Percentiles rank a stretch among this genome's conserved stretches.
These are phyloP conservation scores for Boletus rubroflammeus DNA, from an alignment of 768 basidiomycete genomes.

Conservation along the genomic window DNA sequence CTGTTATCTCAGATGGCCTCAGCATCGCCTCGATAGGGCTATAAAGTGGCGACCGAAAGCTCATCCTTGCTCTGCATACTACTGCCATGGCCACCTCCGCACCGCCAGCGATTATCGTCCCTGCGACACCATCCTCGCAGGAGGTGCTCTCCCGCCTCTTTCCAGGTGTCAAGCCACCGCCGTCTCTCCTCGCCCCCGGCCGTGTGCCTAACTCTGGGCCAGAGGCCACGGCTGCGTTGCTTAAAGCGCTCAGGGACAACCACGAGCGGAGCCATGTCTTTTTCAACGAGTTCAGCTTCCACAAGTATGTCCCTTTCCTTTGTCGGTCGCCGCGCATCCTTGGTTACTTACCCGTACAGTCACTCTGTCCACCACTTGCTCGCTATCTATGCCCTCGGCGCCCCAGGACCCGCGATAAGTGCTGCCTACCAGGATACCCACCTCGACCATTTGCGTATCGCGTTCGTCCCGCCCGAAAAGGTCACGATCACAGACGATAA, in stretches of 20 bases:
- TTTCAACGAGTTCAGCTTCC: conserved; percentile 41
- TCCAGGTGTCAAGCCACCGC: conserved; percentile 27
- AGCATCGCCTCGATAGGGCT: not conserved
- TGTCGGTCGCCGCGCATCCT: not conserved
- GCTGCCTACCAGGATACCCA: conserved; percentile 42
- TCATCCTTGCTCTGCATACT: not conserved
- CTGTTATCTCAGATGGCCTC: not conserved
- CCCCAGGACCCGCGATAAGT: conserved; percentile 36
- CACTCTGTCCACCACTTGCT: conserved; percentile 58
- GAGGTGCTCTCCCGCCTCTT: conserved; percentile 31
- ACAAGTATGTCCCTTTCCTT: conserved; percentile 23
- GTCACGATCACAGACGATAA: conserved; percentile 25
- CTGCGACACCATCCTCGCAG: conserved; percentile 17
- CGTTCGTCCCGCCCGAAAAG: conserved; percentile 27
- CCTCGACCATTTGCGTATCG: conserved; percentile 35
- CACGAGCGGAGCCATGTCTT: conserved; percentile 52
- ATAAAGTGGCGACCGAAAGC: conserved; percentile 6
- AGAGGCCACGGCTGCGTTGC: conserved; percentile 38
- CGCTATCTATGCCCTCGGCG: conserved; percentile 61
- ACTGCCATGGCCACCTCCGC: conserved; percentile 25
- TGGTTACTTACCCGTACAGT: conserved; percentile 25
- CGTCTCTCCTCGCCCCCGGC: conserved; percentile 35
- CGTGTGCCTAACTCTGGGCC: conserved; percentile 37
- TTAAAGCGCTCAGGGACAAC: conserved; percentile 46
- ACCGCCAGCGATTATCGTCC: conserved; percentile 21